These are phyloP conservation scores for Pythium guiyangense DNA, from an alignment of 352 stramenopile genomes.

Conservation along the genomic window DNA sequence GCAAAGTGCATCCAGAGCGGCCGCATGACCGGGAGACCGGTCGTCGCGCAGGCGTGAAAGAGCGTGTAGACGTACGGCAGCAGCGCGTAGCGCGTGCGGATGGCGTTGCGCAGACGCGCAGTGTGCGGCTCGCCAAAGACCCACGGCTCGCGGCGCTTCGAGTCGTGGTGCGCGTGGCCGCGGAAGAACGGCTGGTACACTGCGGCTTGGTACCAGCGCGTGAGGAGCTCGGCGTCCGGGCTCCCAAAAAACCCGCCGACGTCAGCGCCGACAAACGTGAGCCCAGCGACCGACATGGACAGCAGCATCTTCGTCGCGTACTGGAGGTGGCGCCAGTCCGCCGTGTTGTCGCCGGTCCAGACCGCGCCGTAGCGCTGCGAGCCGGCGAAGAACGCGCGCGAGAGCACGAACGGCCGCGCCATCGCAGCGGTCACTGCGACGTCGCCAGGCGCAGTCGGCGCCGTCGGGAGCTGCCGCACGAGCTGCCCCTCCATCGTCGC, in stretches of 20 bases:
- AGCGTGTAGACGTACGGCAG: conserved; percentile 95
- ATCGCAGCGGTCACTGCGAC: conserved; percentile 54
- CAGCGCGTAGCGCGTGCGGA: conserved; percentile 94
- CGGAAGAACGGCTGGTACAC: conserved; percentile 98
- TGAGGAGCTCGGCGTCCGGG: conserved; percentile 95
- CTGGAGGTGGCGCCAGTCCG: conserved; percentile 95
- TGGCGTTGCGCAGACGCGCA: conserved; percentile 80
- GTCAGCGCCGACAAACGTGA: conserved; percentile 98
- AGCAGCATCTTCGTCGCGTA: conserved; percentile 97
- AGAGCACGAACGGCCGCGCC: conserved; percentile 97
- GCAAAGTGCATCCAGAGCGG: conserved; percentile 97
- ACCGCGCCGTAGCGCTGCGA: conserved; percentile 97
- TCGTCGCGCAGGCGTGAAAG: conserved; percentile 59
- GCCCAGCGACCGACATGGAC: conserved; percentile 92
- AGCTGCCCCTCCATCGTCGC: conserved; percentile 93
- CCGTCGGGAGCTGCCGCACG: conserved; percentile 53
- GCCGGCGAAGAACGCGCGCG: conserved; percentile 96
- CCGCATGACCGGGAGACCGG: conserved; percentile 86
- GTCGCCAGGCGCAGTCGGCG: conserved; percentile 15
- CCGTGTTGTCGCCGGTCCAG: conserved; percentile 98
- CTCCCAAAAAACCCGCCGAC: conserved; percentile 99
- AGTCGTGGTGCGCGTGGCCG: conserved; percentile 98
- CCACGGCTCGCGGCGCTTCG: conserved; percentile 97
- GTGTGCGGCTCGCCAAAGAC: conserved; percentile 96
- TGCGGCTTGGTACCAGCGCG: conserved; percentile 94